Base-by-base conservation (phyloP, 2,329 filamentous ascomycete species). In the Trichoderma pleuroti region DNA sequence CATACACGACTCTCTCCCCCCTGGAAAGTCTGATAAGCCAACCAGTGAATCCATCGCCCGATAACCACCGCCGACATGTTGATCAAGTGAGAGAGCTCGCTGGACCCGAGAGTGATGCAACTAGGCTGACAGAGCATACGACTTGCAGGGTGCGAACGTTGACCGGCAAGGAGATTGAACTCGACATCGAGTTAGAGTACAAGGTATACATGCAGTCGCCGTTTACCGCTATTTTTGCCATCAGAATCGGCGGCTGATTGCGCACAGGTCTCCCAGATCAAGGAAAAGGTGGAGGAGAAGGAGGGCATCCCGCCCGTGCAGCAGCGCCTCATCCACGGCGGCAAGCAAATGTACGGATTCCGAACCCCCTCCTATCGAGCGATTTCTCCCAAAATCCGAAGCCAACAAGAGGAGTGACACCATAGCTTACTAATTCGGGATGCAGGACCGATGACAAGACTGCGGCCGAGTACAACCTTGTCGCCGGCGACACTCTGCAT, bases 251-350 rank as follows among this genome's bases (percentile, higher is more conserved):
- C 21, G 18, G 46, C 59, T 60, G 16, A 34, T 28, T 24, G 32
- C 18, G 34, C 36, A 62, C 75, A 97, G 94, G 93, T 98, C 76
- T 91, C 92, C 52, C 91, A 94, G 81, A 98, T 99, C 87, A 99
- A 99, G 87, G 96, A 98, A 84, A 94, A 95, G 78, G 96, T 99
- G 70, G 96, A 99, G 83, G 96, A 99, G 86, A 98, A 98, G 84
- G 96, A 98, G 81, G 96, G 96, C 70, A 99, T 99, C 77, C 95
- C 96, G 56, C 96, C 96, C 1, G 94, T 96, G 21, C 96, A 99
- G 84, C 96, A 99, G 83, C 91, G 96, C 71, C 85, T 99, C 75
- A 99, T 99, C 78, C 98, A 92, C 80, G 94, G 95, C 68, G 96
- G 96, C 78, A 99, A 99, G 86, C 96, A 99, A 82, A 98, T 99